Base-by-base conservation (phyloP, 2,329 filamentous ascomycete genomes). In the Aspergillus pseudonomiae region DNA sequence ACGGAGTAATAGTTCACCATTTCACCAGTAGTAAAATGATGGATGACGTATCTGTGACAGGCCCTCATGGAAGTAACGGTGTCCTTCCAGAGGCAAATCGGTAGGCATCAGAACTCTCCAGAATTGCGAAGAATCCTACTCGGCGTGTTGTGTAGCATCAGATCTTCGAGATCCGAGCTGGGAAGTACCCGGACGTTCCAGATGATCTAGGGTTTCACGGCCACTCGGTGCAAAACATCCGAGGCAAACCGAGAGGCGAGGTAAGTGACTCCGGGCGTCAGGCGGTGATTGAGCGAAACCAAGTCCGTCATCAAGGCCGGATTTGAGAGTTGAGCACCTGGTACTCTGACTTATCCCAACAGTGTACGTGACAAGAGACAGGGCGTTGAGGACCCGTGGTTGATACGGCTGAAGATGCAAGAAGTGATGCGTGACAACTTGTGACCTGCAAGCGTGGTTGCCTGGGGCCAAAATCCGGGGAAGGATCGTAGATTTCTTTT, bases 401-500 rank as follows among this genome's bases (percentile, higher is more conserved):
- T 28, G 46, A 50, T 54, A 28, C 16, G 14, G 3, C 14, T 34
- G 50, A 53, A 34, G n/a, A 24, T 59, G 43, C 45, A 21, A 52
- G 45, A 3, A n/a, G 28, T 53, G 50, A 54, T 54, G 50, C 45
- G 60, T 54, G 30, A 59, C 45, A 32, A 9, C n/a, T n/a, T 57
- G 60, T 54, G 30, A 59, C 45, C 48, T 63, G 61, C 61, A 63
- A 43, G 50, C 21, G 24, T 45, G 52, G 36, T 32, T 55, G 48
- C 61, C 63, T 57, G 63, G 63, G 61, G 56, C 55, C 55, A 63
- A 53, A 65, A 65, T 65, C 64, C 61, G 64, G 64, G 64, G 61
- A 63, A 63, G 59, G 53, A 12, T 54, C 32, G 39, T 10, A 54
- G 16, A 36, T 26, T 14, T 26, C 4, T 16, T 36, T 26, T 55